These are phyloP conservation scores for Monilinia laxa DNA, from an alignment of 2,329 filamentous ascomycete species.

Conservation along the genomic window DNA sequence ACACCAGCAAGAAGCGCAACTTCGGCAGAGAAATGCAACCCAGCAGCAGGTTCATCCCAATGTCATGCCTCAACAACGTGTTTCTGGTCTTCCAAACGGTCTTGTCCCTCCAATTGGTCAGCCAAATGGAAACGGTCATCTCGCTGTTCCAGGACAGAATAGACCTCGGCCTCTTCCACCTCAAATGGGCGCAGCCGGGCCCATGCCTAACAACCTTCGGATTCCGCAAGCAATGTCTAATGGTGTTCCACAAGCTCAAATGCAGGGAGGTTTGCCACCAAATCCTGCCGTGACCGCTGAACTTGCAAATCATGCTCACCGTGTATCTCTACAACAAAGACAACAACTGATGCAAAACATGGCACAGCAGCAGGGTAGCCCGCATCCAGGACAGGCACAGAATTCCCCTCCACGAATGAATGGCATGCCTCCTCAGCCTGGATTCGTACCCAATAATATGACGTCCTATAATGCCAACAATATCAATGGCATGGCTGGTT, in stretches of 20 bases:
- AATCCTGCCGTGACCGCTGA: conserved; percentile 52
- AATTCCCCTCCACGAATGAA: conserved; percentile 44
- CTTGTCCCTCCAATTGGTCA: conserved; percentile 29
- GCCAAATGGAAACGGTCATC: conserved; percentile 25
- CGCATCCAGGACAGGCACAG: conserved; percentile 37
- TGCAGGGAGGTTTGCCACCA: conserved; percentile 62
- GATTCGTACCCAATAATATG: conserved; percentile 45
- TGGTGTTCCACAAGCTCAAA: conserved; percentile 66
- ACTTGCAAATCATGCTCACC: conserved; percentile 62
- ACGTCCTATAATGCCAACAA: conserved; percentile 50
- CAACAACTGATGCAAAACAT: conserved; percentile 35
- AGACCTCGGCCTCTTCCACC: conserved; percentile 35
- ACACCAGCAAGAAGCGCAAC: conserved; percentile 48
- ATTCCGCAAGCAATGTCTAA: conserved; percentile 50
- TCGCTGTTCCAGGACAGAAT: conserved; percentile 38
- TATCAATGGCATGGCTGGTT: conserved; percentile 49
- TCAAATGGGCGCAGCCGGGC: conserved; percentile 41
- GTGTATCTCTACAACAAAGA: conserved; percentile 49
- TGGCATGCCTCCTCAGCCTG: conserved; percentile 34
- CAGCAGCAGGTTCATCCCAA: conserved; percentile 27
- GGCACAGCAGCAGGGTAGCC: conserved; percentile 34
- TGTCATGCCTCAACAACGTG: conserved; percentile 25
- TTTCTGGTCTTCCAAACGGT: conserved; percentile 30
- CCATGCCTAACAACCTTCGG: conserved; percentile 37
- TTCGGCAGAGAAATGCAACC: conserved; percentile 29